phyloP scores from a whole-genome alignment of 2,329 filamentous ascomycete species.

The Colletotrichum graminicola region DNA sequence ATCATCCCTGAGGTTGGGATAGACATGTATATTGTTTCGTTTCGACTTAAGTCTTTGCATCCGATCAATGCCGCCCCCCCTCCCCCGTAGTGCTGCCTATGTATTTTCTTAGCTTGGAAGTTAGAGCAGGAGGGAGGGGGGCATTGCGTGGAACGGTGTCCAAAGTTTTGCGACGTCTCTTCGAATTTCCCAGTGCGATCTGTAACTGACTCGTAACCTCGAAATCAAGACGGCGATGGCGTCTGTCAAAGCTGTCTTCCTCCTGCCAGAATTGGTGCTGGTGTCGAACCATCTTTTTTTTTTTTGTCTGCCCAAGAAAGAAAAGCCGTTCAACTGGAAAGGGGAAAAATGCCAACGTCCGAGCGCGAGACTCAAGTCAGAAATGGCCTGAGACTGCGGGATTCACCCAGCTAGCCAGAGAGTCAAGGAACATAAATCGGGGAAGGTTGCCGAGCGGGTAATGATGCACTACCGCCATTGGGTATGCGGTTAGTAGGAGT shows the following conservation, averaged over 20 bases:
- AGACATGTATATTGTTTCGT: conserved; percentile 23
- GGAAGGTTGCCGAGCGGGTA: not conserved
- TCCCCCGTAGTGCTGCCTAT: not conserved
- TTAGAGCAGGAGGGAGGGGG: not conserved
- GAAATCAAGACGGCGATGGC: conserved; percentile 22
- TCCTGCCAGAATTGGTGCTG: conserved; percentile 22
- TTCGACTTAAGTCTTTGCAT: conserved; percentile 33
- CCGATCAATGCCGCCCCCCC: conserved; percentile 26
- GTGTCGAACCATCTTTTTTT: conserved; percentile 32
- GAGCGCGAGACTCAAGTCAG: conserved; percentile 10
- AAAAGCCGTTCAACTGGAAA: conserved; percentile 23
- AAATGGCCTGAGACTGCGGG: not conserved
- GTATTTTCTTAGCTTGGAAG: conserved; percentile 32
- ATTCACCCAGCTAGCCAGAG: not conserved
- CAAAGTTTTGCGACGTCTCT: conserved; percentile 34
- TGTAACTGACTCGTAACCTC: conserved; percentile 6
- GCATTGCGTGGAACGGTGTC: conserved; percentile 6
- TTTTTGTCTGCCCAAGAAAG: conserved; percentile 1
- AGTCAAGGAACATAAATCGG: conserved; percentile 11
- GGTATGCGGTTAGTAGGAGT: conserved; percentile 1
- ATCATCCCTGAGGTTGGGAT: conserved; percentile 7
- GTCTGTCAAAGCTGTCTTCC: conserved; percentile 31
- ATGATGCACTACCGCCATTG: not conserved
- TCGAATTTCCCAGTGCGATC: conserved; percentile 12
- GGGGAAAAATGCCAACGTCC: conserved; percentile 14